Percentiles rank a stretch among this genome's conserved stretches.
These are phyloP conservation scores for Erodium trifolium DNA, from an alignment of 441 rosid genomes.

Conservation along the genomic window DNA sequence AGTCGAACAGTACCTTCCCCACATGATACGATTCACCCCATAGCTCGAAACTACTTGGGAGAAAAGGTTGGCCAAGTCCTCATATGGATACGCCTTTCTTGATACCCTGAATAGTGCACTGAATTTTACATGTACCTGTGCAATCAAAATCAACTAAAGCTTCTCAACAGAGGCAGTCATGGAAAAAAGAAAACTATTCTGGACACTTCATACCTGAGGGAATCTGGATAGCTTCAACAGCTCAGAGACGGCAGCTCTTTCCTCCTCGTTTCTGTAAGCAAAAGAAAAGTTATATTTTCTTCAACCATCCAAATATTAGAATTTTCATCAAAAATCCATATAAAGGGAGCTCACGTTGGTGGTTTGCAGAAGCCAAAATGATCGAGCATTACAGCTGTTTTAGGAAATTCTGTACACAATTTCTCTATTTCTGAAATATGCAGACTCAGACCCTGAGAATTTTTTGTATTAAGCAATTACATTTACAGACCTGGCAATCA, in stretches of 20 bases:
- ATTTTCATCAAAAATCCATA: conserved; percentile 6
- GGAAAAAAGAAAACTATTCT: background rate
- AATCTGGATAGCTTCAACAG: conserved; percentile 69
- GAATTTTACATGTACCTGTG: conserved; percentile 74
- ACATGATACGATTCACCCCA: conserved; percentile 74
- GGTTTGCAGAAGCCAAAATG: conserved; percentile 88
- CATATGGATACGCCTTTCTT: conserved; percentile 52
- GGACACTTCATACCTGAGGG: conserved; percentile 48
- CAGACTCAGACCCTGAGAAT: conserved; percentile 68
- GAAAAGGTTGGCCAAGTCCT: conserved; percentile 48
- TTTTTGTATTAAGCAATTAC: background rate
- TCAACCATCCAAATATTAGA: conserved; percentile 9
- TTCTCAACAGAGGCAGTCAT: background rate
- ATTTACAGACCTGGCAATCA: background rate
- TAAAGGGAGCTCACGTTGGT: conserved; percentile 38
- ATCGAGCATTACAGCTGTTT: conserved; percentile 63
- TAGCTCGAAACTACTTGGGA: conserved; percentile 51
- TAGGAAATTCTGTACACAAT: conserved; percentile 69
- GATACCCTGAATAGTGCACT: conserved; percentile 84
- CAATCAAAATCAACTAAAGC: background rate
- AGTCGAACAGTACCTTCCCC: conserved; percentile 62
- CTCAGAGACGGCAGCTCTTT: conserved; percentile 42
- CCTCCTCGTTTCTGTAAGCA: conserved; percentile 57
- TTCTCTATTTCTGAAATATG: conserved; percentile 74
- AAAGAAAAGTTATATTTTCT: conserved; percentile 8